Evolutionary conservation across 176 grass and related monocot species (phyloP).

Genomic region (bread wheat (Triticum aestivum)): IWGSC_CS_RefSeq_v2.1 NC_057794.1:327373381-327373880

Average conservation of each 20-base stretch:
- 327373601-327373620: neutral
- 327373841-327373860: conserved; percentile 77
- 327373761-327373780: conserved; percentile 61
- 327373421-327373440: conserved; percentile 52
- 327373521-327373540: conserved; percentile 38
- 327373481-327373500: conserved; percentile 45
- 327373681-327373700: conserved; percentile 80
- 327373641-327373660: conserved; percentile 4
- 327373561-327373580: conserved; percentile 41
- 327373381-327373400: conserved; percentile 45
- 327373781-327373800: conserved; percentile 74
- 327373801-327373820: conserved; percentile 28
- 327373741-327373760: conserved; percentile 90
- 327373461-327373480: conserved; percentile 38
- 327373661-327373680: conserved; percentile 34
- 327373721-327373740: conserved; percentile 80
- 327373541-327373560: conserved; percentile 39
- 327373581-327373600: neutral
- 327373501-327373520: conserved; percentile 23
- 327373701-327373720: conserved; percentile 84
- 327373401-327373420: conserved; percentile 42
- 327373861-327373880: conserved; percentile 93
- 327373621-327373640: neutral
- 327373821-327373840: conserved; percentile 26
- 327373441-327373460: conserved; percentile 30